Conservation (phyloP, 2,329 filamentous ascomycete species). For the Kalmusia sp. region DNA sequence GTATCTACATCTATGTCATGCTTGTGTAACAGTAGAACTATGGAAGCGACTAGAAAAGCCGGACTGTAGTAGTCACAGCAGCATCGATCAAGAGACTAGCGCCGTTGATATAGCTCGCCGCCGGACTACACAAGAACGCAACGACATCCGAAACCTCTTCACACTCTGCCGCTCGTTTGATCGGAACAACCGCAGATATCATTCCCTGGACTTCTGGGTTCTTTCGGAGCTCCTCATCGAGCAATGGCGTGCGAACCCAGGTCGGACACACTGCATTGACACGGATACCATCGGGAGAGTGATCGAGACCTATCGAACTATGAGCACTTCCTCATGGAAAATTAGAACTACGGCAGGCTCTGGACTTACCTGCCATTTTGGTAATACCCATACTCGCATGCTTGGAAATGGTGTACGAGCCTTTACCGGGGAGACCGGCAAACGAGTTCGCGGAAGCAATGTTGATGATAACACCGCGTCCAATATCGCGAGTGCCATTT, state of each 20-base stretch:
- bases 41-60: constrained; percentile 10
- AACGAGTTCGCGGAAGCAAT: constrained; percentile 21
- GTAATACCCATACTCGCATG: constrained; percentile 42
- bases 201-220: constrained; percentile 12
- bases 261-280: constrained; percentile 20
- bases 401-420: constrained; percentile 30
- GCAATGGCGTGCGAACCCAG: constrained; percentile 17
- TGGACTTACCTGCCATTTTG: constrained; percentile 24
- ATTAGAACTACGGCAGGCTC: background rate
- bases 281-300: constrained; percentile 14
- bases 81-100: constrained; percentile 17
- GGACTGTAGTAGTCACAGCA: constrained; percentile 16
- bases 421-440: constrained; percentile 20
- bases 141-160: constrained; percentile 19
- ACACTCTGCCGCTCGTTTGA: constrained; percentile 13
- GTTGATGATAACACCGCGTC: constrained; percentile 26
- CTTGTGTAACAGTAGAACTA: no score
- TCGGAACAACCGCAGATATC: constrained; percentile 10
- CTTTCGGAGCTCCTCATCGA: constrained; percentile 12
- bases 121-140: constrained; percentile 18
- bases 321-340: background rate
- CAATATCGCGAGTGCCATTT: constrained; percentile 13
- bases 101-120: constrained; percentile 19
- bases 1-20: no score
- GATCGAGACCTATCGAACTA: constrained; percentile 22